Conservation (phyloP, 495 filamentous ascomycete species). For the Letharia columbiana region DNA sequence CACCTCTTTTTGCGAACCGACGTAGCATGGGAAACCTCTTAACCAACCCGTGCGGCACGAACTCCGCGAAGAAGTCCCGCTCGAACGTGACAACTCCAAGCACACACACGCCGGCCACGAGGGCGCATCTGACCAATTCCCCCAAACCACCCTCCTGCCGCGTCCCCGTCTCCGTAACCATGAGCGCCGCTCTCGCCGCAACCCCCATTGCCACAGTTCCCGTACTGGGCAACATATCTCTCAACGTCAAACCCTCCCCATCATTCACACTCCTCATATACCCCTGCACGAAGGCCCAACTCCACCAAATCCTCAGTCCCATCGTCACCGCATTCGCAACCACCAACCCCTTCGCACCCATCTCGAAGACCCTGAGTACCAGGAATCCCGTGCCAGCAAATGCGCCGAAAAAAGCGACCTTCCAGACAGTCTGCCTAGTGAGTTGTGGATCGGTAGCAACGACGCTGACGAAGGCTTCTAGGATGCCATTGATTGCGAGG, state of each 20-base stretch:
- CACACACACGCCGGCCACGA: slow-evolving; percentile 45
- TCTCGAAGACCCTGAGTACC: slow-evolving; percentile 52
- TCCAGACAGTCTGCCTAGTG: slow-evolving; percentile 67
- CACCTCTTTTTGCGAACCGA: background rate
- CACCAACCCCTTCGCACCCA: slow-evolving; percentile 75
- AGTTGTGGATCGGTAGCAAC: slow-evolving; percentile 66
- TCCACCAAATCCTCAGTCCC: slow-evolving; percentile 74
- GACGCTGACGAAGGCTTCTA: slow-evolving; percentile 84
- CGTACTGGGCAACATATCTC: slow-evolving; percentile 28
- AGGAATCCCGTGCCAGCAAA: slow-evolving; percentile 65
- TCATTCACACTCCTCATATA: slow-evolving; percentile 48
- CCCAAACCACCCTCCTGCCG: slow-evolving; percentile 28
- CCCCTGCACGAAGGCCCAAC: slow-evolving; percentile 53
- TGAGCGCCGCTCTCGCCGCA: slow-evolving; percentile 26
- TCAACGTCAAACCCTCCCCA: slow-evolving; percentile 23
- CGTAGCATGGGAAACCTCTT: slow-evolving; percentile 5
- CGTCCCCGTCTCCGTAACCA: slow-evolving; percentile 24
- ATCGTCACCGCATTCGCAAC: slow-evolving; percentile 82
- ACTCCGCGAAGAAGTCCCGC: background rate
- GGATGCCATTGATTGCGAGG: slow-evolving; percentile 82
- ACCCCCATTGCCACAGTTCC: slow-evolving; percentile 32
- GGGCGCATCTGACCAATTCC: slow-evolving; percentile 44
- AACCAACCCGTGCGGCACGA: slow-evolving; percentile 5
- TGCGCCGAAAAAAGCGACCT: slow-evolving; percentile 63
- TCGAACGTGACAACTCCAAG: slow-evolving; percentile 40